phyloP scores from a whole-genome alignment of 106 monocot genomes.

The Dioscorea dumetorum region DNA sequence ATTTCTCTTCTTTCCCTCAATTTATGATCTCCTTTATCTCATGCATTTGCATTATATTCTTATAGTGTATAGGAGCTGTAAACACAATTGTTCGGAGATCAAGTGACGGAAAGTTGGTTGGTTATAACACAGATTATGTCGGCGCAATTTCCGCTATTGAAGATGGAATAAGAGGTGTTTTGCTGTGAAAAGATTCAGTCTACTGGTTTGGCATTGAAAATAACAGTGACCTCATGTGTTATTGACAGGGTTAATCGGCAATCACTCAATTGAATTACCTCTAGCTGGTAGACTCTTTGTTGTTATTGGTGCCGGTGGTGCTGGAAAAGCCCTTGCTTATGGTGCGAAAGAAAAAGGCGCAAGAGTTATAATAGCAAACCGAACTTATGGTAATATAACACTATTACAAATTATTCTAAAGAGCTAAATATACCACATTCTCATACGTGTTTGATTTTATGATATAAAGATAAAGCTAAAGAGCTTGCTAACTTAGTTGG shows the following conservation, averaged over 20 bases:
- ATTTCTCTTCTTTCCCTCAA: not conserved
- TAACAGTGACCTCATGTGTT: too few relatives aligned
- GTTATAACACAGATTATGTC: constrained; percentile 92
- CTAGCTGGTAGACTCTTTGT: constrained; percentile 76
- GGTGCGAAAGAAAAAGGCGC: constrained; percentile 95
- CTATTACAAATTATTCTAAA: too few relatives aligned
- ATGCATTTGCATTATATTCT: not conserved
- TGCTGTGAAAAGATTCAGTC: too few relatives aligned
- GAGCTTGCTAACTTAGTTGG: constrained; percentile 69
- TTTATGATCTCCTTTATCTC: not conserved
- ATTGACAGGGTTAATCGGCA: too few relatives aligned
- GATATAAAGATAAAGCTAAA: constrained; percentile 46
- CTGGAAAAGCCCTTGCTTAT: constrained; percentile 95
- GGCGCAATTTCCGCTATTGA: constrained; percentile 99
- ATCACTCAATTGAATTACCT: constrained; percentile 34
- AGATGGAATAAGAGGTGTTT: constrained; percentile 74
- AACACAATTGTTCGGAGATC: constrained; percentile 77
- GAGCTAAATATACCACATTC: not conserved
- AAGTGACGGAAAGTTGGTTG: constrained; percentile 77
- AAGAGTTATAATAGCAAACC: constrained; percentile 83
- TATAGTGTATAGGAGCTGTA: constrained; percentile 92
- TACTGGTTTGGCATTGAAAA: too few relatives aligned
- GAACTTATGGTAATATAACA: constrained; percentile 62
- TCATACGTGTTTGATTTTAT: too few relatives aligned
- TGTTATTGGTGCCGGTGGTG: constrained; percentile 96